Evolutionary conservation across 73 alveolate genomes (phyloP).

Genomic region (Stentor coeruleus): DNA sequence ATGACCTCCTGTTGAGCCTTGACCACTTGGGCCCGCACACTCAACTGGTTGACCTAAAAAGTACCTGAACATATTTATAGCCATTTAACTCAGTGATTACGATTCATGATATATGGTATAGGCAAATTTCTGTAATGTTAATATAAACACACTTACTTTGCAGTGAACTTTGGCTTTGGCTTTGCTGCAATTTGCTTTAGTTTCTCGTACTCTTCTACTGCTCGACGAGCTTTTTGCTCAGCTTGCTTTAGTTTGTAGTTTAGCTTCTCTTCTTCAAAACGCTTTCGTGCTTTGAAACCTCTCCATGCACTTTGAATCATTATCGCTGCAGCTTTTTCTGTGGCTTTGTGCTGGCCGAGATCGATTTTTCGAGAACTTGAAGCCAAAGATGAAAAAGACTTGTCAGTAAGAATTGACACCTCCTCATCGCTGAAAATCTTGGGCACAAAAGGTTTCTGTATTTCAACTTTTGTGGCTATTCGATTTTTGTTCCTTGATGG

Average conservation of each 20-base stretch:
- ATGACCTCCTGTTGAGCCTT: conserved; percentile 34
- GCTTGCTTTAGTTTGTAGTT: background rate
- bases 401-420: background rate
- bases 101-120: too few relatives aligned
- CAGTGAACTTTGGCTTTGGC: too few relatives aligned
- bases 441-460: background rate
- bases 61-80: background rate
- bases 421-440: background rate
- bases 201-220: conserved; percentile 18
- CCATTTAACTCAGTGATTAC: background rate
- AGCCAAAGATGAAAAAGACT: background rate
- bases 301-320: conserved; percentile 22
- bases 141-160: too few relatives aligned
- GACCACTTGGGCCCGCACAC: background rate
- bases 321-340: conserved; percentile 17
- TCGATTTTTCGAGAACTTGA: background rate
- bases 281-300: conserved; percentile 1
- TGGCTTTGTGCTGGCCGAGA: background rate
- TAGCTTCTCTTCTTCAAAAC: background rate
- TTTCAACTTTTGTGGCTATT: background rate
- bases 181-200: background rate
- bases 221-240: conserved; percentile 1
- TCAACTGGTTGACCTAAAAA: background rate
- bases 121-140: too few relatives aligned
- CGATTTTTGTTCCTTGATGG: background rate